These are phyloP conservation scores for Cryptosporidium sp. DNA, from an alignment of 169 alveolate species.

Conservation along the genomic window DNA sequence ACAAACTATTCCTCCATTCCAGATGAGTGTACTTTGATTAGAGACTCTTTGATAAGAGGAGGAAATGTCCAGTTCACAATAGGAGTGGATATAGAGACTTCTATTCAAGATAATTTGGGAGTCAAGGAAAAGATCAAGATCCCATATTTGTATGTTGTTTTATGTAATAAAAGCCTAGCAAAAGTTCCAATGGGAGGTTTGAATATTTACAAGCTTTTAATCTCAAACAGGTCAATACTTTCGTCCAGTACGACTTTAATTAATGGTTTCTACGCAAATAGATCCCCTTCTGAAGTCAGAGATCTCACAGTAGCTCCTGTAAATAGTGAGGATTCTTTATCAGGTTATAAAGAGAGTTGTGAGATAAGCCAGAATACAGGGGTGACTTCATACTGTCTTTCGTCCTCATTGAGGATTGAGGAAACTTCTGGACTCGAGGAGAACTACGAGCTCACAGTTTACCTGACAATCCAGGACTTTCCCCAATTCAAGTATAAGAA, in stretches of 20 bases:
- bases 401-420: conserved; percentile 5
- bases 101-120: background rate
- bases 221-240: background rate
- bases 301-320: background rate
- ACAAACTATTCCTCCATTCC: conserved; percentile 7
- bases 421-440: background rate
- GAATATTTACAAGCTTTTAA: conserved; percentile 15
- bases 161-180: conserved; percentile 12
- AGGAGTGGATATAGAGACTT: conserved; percentile 30
- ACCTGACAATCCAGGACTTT: conserved; percentile 9
- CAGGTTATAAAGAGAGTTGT: conserved; percentile 28
- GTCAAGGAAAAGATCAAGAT: conserved; percentile 15
- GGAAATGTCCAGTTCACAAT: conserved; percentile 19
- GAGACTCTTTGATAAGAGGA: background rate
- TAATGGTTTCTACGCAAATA: conserved; percentile 38
- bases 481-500: background rate
- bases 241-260: background rate
- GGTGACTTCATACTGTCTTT: conserved; percentile 46
- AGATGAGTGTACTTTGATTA: conserved; percentile 4
- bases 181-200: conserved; percentile 46
- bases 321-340: background rate
- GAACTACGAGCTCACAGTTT: conserved; percentile 42
- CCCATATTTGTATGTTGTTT: conserved; percentile 32
- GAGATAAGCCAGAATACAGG: background rate
- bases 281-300: background rate